These are phyloP conservation scores for Claviceps sp. DNA, from an alignment of 2,329 filamentous ascomycete species.

Conservation along the genomic window DNA sequence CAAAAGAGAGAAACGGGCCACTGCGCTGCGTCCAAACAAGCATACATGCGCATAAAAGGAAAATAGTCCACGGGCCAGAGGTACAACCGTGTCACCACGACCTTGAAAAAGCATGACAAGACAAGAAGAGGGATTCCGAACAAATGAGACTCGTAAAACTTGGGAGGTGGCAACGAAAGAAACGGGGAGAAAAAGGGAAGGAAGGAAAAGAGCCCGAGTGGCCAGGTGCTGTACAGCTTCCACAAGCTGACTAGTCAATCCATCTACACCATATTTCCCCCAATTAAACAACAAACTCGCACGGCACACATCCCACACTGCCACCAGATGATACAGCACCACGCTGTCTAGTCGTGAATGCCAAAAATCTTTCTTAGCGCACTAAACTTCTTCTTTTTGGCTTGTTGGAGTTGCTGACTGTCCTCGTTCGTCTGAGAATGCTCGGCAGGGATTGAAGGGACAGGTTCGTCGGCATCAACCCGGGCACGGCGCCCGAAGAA, in stretches of 20 bases:
- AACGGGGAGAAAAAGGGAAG: too few relatives aligned
- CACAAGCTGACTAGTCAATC: too few relatives aligned
- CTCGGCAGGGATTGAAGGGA: constrained; percentile 2
- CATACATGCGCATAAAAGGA: too few relatives aligned
- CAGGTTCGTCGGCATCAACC: constrained; percentile 7
- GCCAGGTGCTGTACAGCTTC: neutral
- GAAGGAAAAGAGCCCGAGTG: too few relatives aligned
- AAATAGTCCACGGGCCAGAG: too few relatives aligned
- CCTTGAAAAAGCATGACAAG: too few relatives aligned
- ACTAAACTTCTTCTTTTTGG: constrained; percentile 54
- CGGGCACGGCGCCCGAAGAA: constrained; percentile 18
- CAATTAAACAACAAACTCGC: neutral
- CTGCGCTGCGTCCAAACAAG: too few relatives aligned
- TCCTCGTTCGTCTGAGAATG: neutral
- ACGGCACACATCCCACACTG: neutral
- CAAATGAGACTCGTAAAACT: too few relatives aligned
- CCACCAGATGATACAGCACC: constrained; percentile 5
- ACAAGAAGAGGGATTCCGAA: too few relatives aligned
- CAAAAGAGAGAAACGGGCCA: too few relatives aligned
- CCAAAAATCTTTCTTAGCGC: constrained; percentile 52
- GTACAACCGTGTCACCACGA: too few relatives aligned
- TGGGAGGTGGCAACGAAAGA: too few relatives aligned
- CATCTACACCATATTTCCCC: neutral
- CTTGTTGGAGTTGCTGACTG: constrained; percentile 6
- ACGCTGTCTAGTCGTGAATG: constrained; percentile 27